Percentiles rank a stretch among this genome's conserved stretches.
Conservation (phyloP, 2,329 filamentous ascomycete species). For the Malbranchea cinnamomea region DNA sequence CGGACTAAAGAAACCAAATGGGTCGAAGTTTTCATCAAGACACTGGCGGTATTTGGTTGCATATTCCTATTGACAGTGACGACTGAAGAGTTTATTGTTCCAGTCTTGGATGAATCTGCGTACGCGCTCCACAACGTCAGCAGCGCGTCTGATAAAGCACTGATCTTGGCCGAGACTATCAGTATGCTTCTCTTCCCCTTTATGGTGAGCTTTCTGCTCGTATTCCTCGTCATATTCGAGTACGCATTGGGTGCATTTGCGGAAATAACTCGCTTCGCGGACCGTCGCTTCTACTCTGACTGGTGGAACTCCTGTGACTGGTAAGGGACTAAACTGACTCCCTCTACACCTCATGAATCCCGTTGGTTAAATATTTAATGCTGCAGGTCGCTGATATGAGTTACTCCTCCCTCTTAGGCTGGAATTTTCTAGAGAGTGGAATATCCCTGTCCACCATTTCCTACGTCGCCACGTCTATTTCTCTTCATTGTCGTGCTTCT, state of each 20-base stretch:
- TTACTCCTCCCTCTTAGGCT: too few species aligned
- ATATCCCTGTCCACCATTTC: constrained; percentile 93
- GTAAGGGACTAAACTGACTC: constrained; percentile 14
- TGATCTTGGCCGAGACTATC: constrained; percentile 80
- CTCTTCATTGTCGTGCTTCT: constrained; percentile 62
- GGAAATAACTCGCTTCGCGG: constrained; percentile 84
- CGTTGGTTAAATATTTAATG: constrained; percentile 20
- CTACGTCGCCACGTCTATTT: constrained; percentile 88
- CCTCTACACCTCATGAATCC: constrained; percentile 35
- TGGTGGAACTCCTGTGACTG: constrained; percentile 50
- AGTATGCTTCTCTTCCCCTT: constrained; percentile 90
- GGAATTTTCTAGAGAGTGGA: constrained; percentile 93
- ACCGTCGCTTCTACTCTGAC: constrained; percentile 79
- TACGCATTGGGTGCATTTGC: constrained; percentile 90
- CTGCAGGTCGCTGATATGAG: constrained; percentile 1
- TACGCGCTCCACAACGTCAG: constrained; percentile 33
- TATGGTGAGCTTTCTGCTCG: constrained; percentile 86
- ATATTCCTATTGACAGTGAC: constrained; percentile 87
- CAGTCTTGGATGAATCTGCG: constrained; percentile 65
- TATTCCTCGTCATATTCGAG: constrained; percentile 97
- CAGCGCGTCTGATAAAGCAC: constrained; percentile 48
- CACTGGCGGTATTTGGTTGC: constrained; percentile 81
- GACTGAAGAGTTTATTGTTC: constrained; percentile 89
- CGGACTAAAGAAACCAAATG: constrained; percentile 61
- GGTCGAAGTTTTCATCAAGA: constrained; percentile 69